Evolutionary conservation across 768 basidiomycete species (phyloP), one percentile per base, ranked within the genome.

Genomic region (Tubosaeta sp.): DNA sequence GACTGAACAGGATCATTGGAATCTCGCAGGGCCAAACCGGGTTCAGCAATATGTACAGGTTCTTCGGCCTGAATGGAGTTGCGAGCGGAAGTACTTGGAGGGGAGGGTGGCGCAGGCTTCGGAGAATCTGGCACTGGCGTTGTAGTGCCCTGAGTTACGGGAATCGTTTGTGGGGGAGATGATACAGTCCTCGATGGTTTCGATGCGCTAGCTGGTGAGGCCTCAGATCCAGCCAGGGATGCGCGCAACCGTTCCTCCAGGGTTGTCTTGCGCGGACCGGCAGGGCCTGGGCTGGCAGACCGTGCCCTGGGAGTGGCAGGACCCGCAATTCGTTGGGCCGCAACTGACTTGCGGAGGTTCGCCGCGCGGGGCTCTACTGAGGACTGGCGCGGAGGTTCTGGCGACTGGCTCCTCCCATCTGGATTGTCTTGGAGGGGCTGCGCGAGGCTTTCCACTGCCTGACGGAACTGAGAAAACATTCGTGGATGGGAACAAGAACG

Each of bases 181-280:
- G 82, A 77, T 16, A 70, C 65, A 37, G 70, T 72, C 6, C 71
- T 61, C 17, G 81, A 76, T 8, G 65, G 62, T 38, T 54, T 54
- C 6, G 80, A 73, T 0, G 82, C 74, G 22, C 69, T 71, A 17
- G 68, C 54, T 51, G 66, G 72, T 9, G 80, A 79, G 12, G 75
- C 71, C 17, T 89, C 87, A 17, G 77, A 80, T 47, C 77, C 75
- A 19, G 77, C 75, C 58, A 84, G 78, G 26, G 72, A 79, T 38
- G 86, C 84, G 42, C 84, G 79, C n/a, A 91, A 72, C 42, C 90
- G 76, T 52, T 91, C 89, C 68, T 91, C 90, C 2, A 91, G 72
- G 22, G 78, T 86, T 8, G 78, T 74, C 63, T 86, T 85, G 43
- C 74, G 69, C 46, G 65, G 48, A 16, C 65, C 64, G 27, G 60